A percentile compares a stretch with the other conserved stretches of the same genome.
Conservation (phyloP, 2,329 filamentous ascomycete genomes). For the Pestalotiopsis sp. region DNA sequence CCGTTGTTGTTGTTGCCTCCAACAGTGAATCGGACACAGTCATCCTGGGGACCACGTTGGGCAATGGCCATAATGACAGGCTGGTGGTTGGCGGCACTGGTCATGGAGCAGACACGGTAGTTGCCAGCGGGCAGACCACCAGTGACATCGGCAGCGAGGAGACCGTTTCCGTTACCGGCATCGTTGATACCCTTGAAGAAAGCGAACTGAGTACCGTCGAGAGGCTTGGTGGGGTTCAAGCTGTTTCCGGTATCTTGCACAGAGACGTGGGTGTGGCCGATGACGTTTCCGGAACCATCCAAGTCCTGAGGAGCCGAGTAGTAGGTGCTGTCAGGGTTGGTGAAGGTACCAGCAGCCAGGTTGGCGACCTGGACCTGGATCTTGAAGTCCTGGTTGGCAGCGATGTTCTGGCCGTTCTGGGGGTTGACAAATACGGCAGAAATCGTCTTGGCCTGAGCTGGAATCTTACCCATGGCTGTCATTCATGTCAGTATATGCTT, state of each 20-base stretch:
- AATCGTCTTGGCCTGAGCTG: slow-evolving; percentile 57
- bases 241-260: slow-evolving; percentile 57
- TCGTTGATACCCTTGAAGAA: slow-evolving; percentile 73
- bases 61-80: slow-evolving; percentile 68
- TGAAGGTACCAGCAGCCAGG: slow-evolving; percentile 61
- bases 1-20: slow-evolving; percentile 24
- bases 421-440: slow-evolving; percentile 58
- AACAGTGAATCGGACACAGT: slow-evolving; percentile 31
- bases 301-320: slow-evolving; percentile 62
- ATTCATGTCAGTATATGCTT: slow-evolving; percentile 18
- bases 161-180: slow-evolving; percentile 56
- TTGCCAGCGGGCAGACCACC: slow-evolving; percentile 63
- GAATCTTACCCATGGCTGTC: slow-evolving; percentile 62
- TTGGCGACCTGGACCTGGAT: slow-evolving; percentile 55
- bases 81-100: slow-evolving; percentile 66
- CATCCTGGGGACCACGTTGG: slow-evolving; percentile 68
- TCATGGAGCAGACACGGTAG: slow-evolving; percentile 69
- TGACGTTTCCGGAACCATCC: slow-evolving; percentile 48
- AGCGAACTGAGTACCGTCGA: slow-evolving; percentile 56
- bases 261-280: slow-evolving; percentile 63
- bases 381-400: slow-evolving; percentile 51
- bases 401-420: slow-evolving; percentile 50
- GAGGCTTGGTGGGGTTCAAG: slow-evolving; percentile 52
- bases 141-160: slow-evolving; percentile 53
- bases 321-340: slow-evolving; percentile 62